Base-by-base conservation (phyloP, 2,329 filamentous ascomycete species). In the Sporothrix dimorphospora region DNA sequence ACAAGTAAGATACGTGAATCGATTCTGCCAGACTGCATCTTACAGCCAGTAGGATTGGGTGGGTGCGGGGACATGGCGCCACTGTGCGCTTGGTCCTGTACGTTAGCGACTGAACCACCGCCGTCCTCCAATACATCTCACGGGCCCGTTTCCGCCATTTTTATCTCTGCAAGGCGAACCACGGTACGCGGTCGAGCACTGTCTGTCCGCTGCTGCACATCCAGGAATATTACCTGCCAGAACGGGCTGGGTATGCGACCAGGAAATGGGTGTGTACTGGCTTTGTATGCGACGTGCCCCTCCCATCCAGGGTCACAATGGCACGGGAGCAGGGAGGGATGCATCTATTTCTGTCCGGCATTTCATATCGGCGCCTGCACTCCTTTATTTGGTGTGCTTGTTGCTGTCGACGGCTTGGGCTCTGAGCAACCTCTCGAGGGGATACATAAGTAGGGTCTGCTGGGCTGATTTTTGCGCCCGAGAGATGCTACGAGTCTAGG, bases 271-370 rank as follows among this genome's bases (percentile, higher is more conserved):
- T 24, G 21, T 53, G 49, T 6, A 47, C 49, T 14, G 27, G 11
- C n/a, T 21, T 27, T 53, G 24, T 24, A 16, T 55, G 24, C 53
- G 53, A 55, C 53, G 24, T 55, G 53, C 53, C 53, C 53, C 53
- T 55, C 53, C 24, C 53, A 24, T 30, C 7, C 53, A 55, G 53
- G 24, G 53, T 55, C 53, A 16, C 53, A 55, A 30, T 55, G 53
- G 21, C 24, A 55, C 24, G 53, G 24, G 53, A 30, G 30, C 24
- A 16, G 53, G 24, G 53, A 24, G 53, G 12, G 9, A 55, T 6
- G 11, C 53, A 55, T 55, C 53, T 55, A 55, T 55, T 55, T 30
- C 24, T 34, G 53, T 30, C 53, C 53, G 53, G 53, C 53, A 55
- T 55, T 55, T 55, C 24, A 55, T 55, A 51, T 51, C n/a, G 49